Conservation (phyloP, 176 grass and related monocot species). For the Ampelocalamus luodianensis region DNA sequence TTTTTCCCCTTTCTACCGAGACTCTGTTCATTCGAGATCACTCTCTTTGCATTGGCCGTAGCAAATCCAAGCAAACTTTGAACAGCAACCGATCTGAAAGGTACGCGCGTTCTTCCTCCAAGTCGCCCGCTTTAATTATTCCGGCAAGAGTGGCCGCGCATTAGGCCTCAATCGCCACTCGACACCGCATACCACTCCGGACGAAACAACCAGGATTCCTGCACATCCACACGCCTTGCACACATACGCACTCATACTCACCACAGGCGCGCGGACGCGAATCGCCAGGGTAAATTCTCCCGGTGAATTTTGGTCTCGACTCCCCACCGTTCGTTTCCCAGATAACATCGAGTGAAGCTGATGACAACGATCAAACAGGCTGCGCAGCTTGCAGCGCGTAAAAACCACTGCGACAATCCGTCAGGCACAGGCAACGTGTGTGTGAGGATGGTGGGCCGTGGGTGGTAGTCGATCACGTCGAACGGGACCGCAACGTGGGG, state of each 20-base stretch:
- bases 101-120: not conserved
- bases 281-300: not conserved
- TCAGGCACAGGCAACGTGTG: not conserved
- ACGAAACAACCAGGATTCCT: constrained; percentile 30
- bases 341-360: not conserved
- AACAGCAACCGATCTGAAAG: constrained; percentile 20
- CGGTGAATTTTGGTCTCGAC: not conserved
- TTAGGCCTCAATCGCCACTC: constrained; percentile 33
- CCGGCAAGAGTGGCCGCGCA: constrained; percentile 20
- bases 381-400: not conserved
- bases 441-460: not conserved
- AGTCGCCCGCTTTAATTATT: constrained; percentile 44
- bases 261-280: not conserved
- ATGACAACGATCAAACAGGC: not conserved
- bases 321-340: not conserved
- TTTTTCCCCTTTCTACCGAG: too few species aligned
- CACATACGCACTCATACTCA: not conserved
- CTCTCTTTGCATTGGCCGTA: not conserved
- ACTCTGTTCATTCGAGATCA: not conserved
- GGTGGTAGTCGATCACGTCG: constrained; percentile 48
- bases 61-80: not conserved
- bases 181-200: constrained; percentile 43
- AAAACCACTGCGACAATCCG: not conserved
- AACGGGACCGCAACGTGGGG: constrained; percentile 41
- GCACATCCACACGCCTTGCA: not conserved